Evolutionary conservation across 495 filamentous ascomycete genomes (phyloP).

Genomic region (Sporormia fimetaria): DNA sequence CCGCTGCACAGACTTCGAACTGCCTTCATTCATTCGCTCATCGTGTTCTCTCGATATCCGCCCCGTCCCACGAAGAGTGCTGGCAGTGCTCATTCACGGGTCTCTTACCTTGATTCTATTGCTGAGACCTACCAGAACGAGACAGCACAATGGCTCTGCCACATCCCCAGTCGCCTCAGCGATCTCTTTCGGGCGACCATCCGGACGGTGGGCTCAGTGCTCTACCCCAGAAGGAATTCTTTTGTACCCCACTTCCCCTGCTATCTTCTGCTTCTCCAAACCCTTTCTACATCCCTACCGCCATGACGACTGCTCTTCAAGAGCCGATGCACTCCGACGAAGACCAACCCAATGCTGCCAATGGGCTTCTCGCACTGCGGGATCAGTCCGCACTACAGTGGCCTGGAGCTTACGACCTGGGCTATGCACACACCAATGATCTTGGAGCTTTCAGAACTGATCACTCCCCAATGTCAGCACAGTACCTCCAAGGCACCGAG

Average conservation of each 20-base stretch:
- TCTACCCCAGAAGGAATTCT: conserved; percentile 4
- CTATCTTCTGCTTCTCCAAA: conserved; percentile 9
- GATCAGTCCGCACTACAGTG: conserved; percentile 7
- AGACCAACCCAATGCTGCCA: background rate
- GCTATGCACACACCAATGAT: too few relatives aligned
- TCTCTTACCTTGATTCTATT: conserved; percentile 4
- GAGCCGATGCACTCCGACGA: conserved; percentile 5
- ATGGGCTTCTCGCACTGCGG: conserved; percentile 12
- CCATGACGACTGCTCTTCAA: conserved; percentile 7
- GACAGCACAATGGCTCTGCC: conserved; percentile 16
- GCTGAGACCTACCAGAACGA: conserved; percentile 7
- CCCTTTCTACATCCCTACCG: background rate
- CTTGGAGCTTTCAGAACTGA: too few relatives aligned
- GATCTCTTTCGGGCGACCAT: conserved; percentile 4
- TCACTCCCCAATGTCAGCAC: conserved; percentile 7
- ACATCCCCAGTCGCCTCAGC: conserved; percentile 22
- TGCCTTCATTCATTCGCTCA: conserved; percentile 11
- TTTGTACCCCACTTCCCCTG: conserved; percentile 8
- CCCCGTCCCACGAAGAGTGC: conserved; percentile 19
- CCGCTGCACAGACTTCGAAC: conserved; percentile 21
- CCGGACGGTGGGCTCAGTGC: conserved; percentile 3
- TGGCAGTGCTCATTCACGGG: conserved; percentile 20
- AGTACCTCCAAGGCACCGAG: conserved; percentile 1
- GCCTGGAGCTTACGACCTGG: conserved; percentile 3
- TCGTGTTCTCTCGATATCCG: conserved; percentile 7